A percentile compares a stretch with the other conserved stretches of the same genome.
phyloP scores from a whole-genome alignment of 169 alveolate genomes.

The Plasmodium relictum region DNA sequence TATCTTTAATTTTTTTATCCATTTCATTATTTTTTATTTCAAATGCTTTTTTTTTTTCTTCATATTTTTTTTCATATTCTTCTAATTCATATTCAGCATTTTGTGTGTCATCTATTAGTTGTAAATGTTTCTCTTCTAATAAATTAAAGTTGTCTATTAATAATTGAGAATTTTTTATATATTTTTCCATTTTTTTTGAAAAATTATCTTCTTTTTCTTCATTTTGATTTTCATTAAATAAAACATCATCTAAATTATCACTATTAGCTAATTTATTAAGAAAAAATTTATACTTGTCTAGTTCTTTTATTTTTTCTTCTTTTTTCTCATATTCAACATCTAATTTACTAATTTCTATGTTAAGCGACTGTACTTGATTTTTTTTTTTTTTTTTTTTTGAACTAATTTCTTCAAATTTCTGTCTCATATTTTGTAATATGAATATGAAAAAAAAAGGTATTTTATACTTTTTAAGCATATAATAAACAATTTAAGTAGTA shows the following conservation, averaged over 20 bases:
- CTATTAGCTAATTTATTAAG: conserved; percentile 61
- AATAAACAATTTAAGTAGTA: neutral
- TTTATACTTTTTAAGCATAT: too few relatives aligned
- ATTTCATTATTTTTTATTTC: conserved; percentile 32
- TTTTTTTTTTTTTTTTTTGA: conserved; percentile 57
- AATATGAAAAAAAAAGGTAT: too few relatives aligned
- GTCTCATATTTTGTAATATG: neutral
- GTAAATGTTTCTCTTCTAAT: conserved; percentile 67
- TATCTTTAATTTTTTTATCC: conserved; percentile 32
- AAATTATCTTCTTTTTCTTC: conserved; percentile 14
- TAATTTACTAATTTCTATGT: conserved; percentile 69
- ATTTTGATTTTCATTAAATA: neutral
- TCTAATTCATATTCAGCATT: conserved; percentile 66
- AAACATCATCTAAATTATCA: conserved; percentile 19
- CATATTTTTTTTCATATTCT: conserved; percentile 55
- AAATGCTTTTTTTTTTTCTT: conserved; percentile 36
- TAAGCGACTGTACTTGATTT: conserved; percentile 50
- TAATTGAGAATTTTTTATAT: conserved; percentile 54
- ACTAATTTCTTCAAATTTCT: conserved; percentile 60
- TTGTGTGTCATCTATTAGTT: conserved; percentile 67
- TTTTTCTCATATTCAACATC: conserved; percentile 64
- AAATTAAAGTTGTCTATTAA: conserved; percentile 60
- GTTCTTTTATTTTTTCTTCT: conserved; percentile 72
- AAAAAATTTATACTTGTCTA: conserved; percentile 56
- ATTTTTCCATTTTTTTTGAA: conserved; percentile 36